Evolutionary conservation across 31 red algal genomes (phyloP).

Genomic region (Endocladia muricata): DNA sequence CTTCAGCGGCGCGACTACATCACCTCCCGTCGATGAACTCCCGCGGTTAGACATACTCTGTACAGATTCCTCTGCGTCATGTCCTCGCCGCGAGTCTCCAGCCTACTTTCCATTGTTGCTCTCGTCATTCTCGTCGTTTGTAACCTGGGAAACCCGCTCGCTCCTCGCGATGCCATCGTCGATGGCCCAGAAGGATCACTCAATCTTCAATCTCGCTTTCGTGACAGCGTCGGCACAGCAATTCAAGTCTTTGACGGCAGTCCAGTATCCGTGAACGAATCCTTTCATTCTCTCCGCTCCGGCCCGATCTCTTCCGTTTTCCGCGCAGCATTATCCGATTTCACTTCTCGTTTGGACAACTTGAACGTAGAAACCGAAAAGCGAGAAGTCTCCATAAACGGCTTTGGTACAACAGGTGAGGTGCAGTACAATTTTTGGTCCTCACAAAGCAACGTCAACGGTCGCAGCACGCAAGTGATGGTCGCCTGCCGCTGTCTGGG

Average conservation of each 20-base stretch:
- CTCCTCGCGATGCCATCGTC: not conserved
- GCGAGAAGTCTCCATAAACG: conserved; percentile 13
- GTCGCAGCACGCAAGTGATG: conserved; percentile 19
- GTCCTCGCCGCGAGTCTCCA: not conserved
- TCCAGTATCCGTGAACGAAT: not conserved
- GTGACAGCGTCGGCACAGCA: conserved; percentile 28
- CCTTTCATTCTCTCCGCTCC: not conserved
- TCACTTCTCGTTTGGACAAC: not conserved
- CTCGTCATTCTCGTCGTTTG: not conserved
- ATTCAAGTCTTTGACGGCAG: conserved; percentile 19
- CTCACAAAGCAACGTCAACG: not conserved
- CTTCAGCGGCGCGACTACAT: too few relatives aligned
- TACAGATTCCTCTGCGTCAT: too few relatives aligned
- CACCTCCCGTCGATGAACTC: too few relatives aligned
- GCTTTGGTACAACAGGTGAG: conserved; percentile 36
- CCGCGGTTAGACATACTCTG: too few relatives aligned
- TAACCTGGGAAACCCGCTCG: not conserved
- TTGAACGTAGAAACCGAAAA: not conserved
- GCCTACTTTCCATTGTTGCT: not conserved
- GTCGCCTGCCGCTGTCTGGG: conserved; percentile 34
- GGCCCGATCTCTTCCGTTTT: conserved; percentile 21
- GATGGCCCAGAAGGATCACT: conserved; percentile 14
- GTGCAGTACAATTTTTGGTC: conserved; percentile 12
- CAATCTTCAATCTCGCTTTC: not conserved
- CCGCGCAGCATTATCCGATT: conserved; percentile 5